Evolutionary conservation across 768 basidiomycete genomes (phyloP), one percentile per base, ranked within the genome.

Genomic region (Leccinum subgranulosum): DNA sequence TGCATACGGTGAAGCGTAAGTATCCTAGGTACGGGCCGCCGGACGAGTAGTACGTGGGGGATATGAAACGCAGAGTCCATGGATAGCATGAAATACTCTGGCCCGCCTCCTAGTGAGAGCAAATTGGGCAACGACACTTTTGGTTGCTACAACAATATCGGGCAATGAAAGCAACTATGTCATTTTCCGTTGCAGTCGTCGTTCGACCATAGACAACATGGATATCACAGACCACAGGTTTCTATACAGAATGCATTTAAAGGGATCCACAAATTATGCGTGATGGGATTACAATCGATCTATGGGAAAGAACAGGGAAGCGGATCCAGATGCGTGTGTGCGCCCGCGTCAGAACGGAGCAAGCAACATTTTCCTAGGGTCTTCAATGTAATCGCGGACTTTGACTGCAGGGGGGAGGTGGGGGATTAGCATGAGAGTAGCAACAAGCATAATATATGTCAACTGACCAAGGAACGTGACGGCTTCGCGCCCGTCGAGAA

Each of bases 401-500:
- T 86, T 88, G 66, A 96, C 94, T 92, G 62, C 27, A 63, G 27
- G 10, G 41, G 45, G 46, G 28, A 23, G 29, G 39, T 36, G 21
- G 19, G 10, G 36, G 15, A 15, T 68, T 41, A 64, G 53, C 2
- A 43, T 19, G 46, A 27, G 47, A 46, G 12, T 33, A 55, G 48
- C 4, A 34, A 36, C 23, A 17, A 21, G 23, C 15, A 52, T 45
- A 31, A 2, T 17, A 17, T 39, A 49, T 23, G 27, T 28, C 50
- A 39, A 79, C 90, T 63, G 64, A 94, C 93, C 94, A 63, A 99
- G 86, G 93, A 99, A 98, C 41, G 94, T 96, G 53, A 94, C 90
- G 33, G 90, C 96, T 75, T 99, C 96, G 63, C 96, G 81, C 34
- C 96, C 96, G 70, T 99, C 96, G 64, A 99, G 81, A 67, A 99